Evolutionary conservation across 768 basidiomycete genomes (phyloP), one percentile per base, ranked within the genome.

Genomic region (Mycena sanguinolenta): DNA sequence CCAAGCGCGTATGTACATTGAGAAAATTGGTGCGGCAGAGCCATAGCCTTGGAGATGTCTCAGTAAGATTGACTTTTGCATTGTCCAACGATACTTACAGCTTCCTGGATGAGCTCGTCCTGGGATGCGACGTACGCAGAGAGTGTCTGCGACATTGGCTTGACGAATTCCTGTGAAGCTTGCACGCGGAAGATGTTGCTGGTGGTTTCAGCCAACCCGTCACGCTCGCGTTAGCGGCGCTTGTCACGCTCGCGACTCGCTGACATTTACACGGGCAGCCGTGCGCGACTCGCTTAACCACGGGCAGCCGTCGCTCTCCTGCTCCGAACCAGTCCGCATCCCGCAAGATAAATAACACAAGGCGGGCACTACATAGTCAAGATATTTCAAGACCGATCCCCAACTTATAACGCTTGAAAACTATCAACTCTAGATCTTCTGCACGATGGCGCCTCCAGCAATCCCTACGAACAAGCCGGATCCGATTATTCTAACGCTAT

Each of bases 401-500:
- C 39, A 39, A 39, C 9, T 39, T 14, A 39, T 39, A 39, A 39
- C 39, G 16, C 39, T 7, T 5, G 10, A 10, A 34, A 34, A 34
- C 32, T 34, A 34, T 34, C 44, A 21, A 46, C n/a, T 46, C 44
- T 19, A 46, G 4, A 19, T 53, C 52, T 53, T 53, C 8, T 17
- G 16, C 88, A 65, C 39, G 52, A 67, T 66, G 61, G 63, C 30
- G 61, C 75, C 52, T 46, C 53, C 54, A 46, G 23, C 49, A 73
- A 78, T 59, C n/a, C 54, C 73, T 25, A 65, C 66, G 57, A 82
- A 85, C 75, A 87, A 86, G 21, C 91, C 94, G 14, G 96, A 97
- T 78, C 94, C 95, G 0, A 95, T 97, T 72, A 84, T 96, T 34
- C 85, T 98, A 54, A 95, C 95, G 1, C 89, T 99, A 60, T 98